A percentile compares a stretch with the other conserved stretches of the same genome.
Evolutionary conservation across 768 basidiomycete genomes (phyloP).

Genomic region (Saitozyma podzolica): DNA sequence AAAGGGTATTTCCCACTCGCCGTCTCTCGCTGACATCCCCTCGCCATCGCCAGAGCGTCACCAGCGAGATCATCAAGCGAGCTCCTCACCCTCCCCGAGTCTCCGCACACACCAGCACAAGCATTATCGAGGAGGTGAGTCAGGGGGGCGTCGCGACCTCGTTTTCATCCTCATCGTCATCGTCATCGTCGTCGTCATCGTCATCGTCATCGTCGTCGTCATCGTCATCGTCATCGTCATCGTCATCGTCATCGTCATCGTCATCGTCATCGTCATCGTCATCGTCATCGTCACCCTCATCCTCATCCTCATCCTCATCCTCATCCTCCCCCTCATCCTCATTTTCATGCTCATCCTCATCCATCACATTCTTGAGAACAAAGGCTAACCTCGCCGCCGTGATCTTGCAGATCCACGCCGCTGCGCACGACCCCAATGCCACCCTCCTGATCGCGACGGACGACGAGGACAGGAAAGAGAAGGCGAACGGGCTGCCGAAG

Average conservation of each 20-base stretch:
- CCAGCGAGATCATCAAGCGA: slow-evolving; percentile 25
- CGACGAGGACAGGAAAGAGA: slow-evolving; percentile 35
- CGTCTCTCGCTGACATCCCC: not conserved
- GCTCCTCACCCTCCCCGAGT: slow-evolving; percentile 42
- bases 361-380: not conserved
- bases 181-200: too few relatives aligned
- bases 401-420: slow-evolving; percentile 29
- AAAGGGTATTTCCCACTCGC: not conserved
- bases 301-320: not conserved
- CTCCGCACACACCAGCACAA: slow-evolving; percentile 36
- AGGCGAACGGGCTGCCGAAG: slow-evolving; percentile 34
- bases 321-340: not conserved
- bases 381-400: not conserved
- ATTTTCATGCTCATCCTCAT: not conserved
- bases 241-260: not conserved
- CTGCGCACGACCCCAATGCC: slow-evolving; percentile 42
- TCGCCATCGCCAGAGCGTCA: slow-evolving; percentile 19
- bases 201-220: not conserved
- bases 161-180: not conserved
- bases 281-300: not conserved
- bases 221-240: too few relatives aligned
- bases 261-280: not conserved
- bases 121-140: slow-evolving; percentile 43
- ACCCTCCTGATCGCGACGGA: slow-evolving; percentile 30
- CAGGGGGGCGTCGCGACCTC: not conserved